Evolutionary conservation across 208 protist species (phyloP), one percentile per base, ranked within the genome.

Genomic region (Trypanosoma lewisi): DNA sequence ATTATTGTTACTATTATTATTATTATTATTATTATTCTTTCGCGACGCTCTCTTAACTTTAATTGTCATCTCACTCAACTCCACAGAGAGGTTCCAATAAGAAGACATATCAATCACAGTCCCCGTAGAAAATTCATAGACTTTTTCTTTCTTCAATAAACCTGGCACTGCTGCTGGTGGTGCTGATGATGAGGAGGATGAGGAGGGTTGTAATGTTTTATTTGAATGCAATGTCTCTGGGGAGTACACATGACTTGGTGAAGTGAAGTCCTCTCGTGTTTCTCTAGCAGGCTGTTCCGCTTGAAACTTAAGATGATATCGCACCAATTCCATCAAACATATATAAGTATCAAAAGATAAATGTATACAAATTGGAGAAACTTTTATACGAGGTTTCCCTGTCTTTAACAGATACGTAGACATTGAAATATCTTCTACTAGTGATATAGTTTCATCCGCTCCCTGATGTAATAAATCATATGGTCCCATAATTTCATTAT

Each of bases 391-490:
- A 16, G 52, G 0, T 16, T 59, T 19, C 8, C 16, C 37, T 9
- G 52, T 5, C 41, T 14, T 25, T 31, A 41, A 58, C 50, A 8
- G 45, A 7, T 50, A 9, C 2, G 49, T 57, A 16, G 23, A 44
- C 9, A 67, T 0, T 8, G 62, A 67, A 39, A 67, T 39, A 23
- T 30, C 12, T 19, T 66, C 60, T 47, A 66, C 37, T 8, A 66
- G 11, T n/a, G 60, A 19, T 23, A 66, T 36, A 45, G 36, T 47
- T 17, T 54, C 49, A 27, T 44, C 25, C 12, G 33, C 31, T 14
- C 57, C 48, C 8, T 39, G 36, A 49, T 57, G 54, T 16, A 66
- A 34, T 11, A 66, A 23, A 33, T 47, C n/a, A 34, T 4, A 56
- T 48, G 60, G 36, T 5, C 37, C 12, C 23, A 51, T 30, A 3